Evolutionary conservation across 352 stramenopile species (phyloP), one percentile per base, ranked within the genome.

Genomic region (Phytophthora pluvialis): DNA sequence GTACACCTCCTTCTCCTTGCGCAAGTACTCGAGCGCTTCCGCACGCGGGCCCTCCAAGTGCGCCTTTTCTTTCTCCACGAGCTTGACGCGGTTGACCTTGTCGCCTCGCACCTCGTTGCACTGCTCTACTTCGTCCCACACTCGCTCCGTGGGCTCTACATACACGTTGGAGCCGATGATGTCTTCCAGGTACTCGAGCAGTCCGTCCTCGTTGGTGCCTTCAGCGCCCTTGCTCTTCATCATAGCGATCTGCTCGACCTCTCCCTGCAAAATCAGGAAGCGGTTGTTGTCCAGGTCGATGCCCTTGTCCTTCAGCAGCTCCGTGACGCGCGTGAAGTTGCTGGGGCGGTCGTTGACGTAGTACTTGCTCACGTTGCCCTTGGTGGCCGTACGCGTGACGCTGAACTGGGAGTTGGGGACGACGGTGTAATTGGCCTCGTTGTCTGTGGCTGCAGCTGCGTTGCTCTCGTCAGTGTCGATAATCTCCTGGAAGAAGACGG

Each of bases 281-380:
- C 98, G 94, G 72, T 99, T 99, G 83, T 99, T 99, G 75, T 99
- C 97, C 16, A 99, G 75, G 83, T 99, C 98, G 52, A 99, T 99
- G 10, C 97, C 97, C 57, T 98, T 97, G 33, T 78, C 81, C 15
- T 90, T 80, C 13, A 99, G 79, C 40, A 99, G 93, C 31, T 92
- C 83, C 11, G 93, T 98, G 51, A 99, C 96, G 45, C 98, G 84
- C 33, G 90, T 98, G 55, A 99, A 99, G 49, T 90, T 98, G 49
- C 83, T 95, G 32, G 89, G 87, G 29, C 89, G 84, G 38, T 94
- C 94, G 74, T 99, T 84, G 28, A 99, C 84, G 55, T 94, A 97
- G 79, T 99, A 99, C 64, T 98, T 98, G 70, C 87, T 98, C 25
- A 90, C 90, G 81, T 99, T 99, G 63, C 97, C 87, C 49, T 90